These are phyloP conservation scores for Cystobasidium ongulense DNA, from an alignment of 768 basidiomycete genomes.

Conservation along the genomic window DNA sequence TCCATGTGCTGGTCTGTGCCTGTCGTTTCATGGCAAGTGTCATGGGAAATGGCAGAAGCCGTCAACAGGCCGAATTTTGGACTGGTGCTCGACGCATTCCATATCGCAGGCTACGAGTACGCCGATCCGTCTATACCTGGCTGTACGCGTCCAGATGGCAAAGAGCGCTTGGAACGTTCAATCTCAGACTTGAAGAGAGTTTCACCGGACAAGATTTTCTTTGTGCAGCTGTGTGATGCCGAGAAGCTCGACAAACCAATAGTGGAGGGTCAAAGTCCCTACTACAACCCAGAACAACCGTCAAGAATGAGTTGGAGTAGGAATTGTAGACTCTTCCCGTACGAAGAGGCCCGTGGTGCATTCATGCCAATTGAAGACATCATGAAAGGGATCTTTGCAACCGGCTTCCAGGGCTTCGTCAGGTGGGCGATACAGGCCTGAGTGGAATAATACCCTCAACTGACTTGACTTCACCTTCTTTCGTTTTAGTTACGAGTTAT, in stretches of 20 bases:
- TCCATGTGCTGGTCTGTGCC: slow-evolving; percentile 26
- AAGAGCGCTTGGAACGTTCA: slow-evolving; percentile 5
- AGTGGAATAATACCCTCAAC: neutral
- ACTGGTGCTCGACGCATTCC: slow-evolving; percentile 32
- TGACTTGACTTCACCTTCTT: no score
- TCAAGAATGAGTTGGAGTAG: slow-evolving; percentile 34
- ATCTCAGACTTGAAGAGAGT: slow-evolving; percentile 19
- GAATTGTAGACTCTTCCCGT: slow-evolving; percentile 29
- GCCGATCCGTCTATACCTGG: slow-evolving; percentile 22
- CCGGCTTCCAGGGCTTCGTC: slow-evolving; percentile 32
- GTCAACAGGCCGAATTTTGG: slow-evolving; percentile 33
- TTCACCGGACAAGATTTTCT: slow-evolving; percentile 1
- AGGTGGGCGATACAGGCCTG: neutral
- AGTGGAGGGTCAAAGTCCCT: slow-evolving; percentile 7
- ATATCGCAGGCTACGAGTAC: slow-evolving; percentile 35
- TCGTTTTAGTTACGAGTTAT: slow-evolving; percentile 30
- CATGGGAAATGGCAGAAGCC: neutral
- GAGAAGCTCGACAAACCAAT: slow-evolving; percentile 20
- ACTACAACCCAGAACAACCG: slow-evolving; percentile 29
- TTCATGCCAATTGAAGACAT: slow-evolving; percentile 32
- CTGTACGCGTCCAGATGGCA: slow-evolving; percentile 19
- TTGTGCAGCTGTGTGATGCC: slow-evolving; percentile 34
- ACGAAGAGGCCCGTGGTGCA: slow-evolving; percentile 18
- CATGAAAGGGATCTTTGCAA: slow-evolving; percentile 22
- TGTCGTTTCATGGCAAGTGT: neutral